These are phyloP conservation scores for Candida mesenterica DNA, from an alignment of 1,139 yeast species.

Conservation along the genomic window DNA sequence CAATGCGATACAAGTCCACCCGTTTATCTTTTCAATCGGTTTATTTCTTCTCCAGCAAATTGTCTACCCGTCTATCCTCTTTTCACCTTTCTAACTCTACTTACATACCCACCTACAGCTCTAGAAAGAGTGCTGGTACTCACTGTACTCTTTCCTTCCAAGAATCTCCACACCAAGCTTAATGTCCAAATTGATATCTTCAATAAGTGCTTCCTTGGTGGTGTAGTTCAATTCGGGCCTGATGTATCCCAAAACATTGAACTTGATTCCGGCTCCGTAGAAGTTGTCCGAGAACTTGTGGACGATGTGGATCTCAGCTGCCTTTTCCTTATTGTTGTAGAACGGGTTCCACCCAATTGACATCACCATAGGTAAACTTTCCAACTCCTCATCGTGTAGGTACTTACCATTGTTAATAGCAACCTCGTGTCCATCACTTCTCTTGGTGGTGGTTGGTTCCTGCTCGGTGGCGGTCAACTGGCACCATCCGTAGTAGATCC, in stretches of 20 bases:
- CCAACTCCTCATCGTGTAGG: conserved; percentile 39
- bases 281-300: conserved; percentile 67
- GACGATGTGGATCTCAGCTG: conserved; percentile 85
- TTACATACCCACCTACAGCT: not conserved
- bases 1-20: no score
- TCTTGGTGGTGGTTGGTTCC: conserved; percentile 18
- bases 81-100: no score
- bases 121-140: not conserved
- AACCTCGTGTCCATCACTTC: conserved; percentile 47
- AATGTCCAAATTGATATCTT: conserved; percentile 82
- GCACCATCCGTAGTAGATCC: conserved; percentile 91
- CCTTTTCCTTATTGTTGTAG: conserved; percentile 71
- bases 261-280: conserved; percentile 76
- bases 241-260: conserved; percentile 79
- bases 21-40: no score
- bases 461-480: conserved; percentile 29
- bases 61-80: no score
- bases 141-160: conserved; percentile 19
- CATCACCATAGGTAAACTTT: conserved; percentile 82
- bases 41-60: no score
- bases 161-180: conserved; percentile 58
- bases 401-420: conserved; percentile 61
- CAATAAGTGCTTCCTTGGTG: conserved; percentile 79
- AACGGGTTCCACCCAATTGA: conserved; percentile 97
- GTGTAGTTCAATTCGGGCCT: conserved; percentile 90